Base-by-base conservation (phyloP, 768 basidiomycete species). In the Russula virescens region DNA sequence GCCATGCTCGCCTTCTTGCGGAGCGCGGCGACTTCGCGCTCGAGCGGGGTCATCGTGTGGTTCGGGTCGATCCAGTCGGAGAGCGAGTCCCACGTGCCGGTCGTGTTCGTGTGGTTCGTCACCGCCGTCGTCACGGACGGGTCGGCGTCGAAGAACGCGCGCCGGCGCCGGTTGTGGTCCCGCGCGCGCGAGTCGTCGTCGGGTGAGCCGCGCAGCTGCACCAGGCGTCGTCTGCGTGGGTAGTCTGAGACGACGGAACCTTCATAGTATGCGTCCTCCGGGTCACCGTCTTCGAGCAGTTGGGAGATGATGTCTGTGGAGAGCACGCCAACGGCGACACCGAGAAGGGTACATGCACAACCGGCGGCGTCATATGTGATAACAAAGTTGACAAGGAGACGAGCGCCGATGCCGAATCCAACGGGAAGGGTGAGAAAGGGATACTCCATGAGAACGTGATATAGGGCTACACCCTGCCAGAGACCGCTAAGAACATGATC, bases 1-100 rank as follows among this genome's bases (percentile, higher is more conserved):
- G 91, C 91, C 61, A 91, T 74, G 21, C 88, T 86, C 9, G 91
- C 91, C 28, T 88, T 82, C 51, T 89, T 84, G 52, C 89, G 81
- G 23, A 94, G 79, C 16, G 82, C 77, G 35, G 86, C 85, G n/a
- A 91, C 80, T 68, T 91, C 88, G 34, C 88, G 83, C 68, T 91
- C 87, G 38, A 83, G 74, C 8, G 86, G 84, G 21, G 83, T 80
- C 79, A 88, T 79, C 34, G 78, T 77, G 28, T 80, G 74, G 45
- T 78, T 77, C 7, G 83, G 81, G 47, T 84, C 85, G 64, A 88
- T 77, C 67, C 83, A 76, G 57, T 86, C 86, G 28, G 87, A 86
- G 49, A 80, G 77, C 21, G 87, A 86, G 65, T 88, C 87, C 69
- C 89, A 79, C 61, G 89, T 89, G 43, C 86, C 83, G 14, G 77